Conservation (phyloP, 2,329 filamentous ascomycete genomes). For the Sporothrix pallida region DNA sequence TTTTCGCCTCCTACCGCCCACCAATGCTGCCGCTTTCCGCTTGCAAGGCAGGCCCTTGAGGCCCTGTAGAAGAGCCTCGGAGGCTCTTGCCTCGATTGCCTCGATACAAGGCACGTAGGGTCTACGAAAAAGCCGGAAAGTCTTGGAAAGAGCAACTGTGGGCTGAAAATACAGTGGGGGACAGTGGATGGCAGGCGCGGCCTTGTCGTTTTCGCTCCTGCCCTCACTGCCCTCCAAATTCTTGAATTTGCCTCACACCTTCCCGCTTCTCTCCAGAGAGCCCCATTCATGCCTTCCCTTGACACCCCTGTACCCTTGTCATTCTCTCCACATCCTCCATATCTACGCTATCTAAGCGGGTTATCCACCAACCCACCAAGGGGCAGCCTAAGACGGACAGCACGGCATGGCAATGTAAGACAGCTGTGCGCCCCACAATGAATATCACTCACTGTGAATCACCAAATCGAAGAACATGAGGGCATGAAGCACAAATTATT, state of each 20-base stretch:
- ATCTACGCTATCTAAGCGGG: conserved; percentile 25
- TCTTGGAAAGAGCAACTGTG: conserved; percentile 11
- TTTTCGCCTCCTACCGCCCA: conserved; percentile 5
- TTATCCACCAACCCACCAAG: not conserved
- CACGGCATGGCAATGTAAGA: conserved; percentile 13
- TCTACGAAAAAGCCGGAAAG: not conserved
- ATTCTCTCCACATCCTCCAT: conserved; percentile 13
- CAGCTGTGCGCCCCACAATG: not conserved
- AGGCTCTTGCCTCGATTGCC: not conserved
- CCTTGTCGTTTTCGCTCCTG: conserved; percentile 10
- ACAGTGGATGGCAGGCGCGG: not conserved
- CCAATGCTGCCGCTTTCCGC: not conserved
- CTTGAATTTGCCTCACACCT: conserved; percentile 2
- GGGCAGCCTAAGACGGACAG: conserved; percentile 16
- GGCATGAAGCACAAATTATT: too few relatives aligned
- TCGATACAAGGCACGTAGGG: not conserved
- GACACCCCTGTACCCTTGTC: not conserved
- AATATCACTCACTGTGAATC: not conserved
- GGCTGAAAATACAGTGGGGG: conserved; percentile 1
- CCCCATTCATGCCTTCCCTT: not conserved
- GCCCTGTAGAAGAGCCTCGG: not conserved
- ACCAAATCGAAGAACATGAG: too few relatives aligned
- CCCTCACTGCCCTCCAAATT: not conserved
- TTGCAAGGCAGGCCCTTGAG: not conserved
- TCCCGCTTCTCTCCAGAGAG: not conserved